Evolutionary conservation across 495 filamentous ascomycete genomes (phyloP), one percentile per base, ranked within the genome.

Genomic region (Hypoxylon cercidicola): DNA sequence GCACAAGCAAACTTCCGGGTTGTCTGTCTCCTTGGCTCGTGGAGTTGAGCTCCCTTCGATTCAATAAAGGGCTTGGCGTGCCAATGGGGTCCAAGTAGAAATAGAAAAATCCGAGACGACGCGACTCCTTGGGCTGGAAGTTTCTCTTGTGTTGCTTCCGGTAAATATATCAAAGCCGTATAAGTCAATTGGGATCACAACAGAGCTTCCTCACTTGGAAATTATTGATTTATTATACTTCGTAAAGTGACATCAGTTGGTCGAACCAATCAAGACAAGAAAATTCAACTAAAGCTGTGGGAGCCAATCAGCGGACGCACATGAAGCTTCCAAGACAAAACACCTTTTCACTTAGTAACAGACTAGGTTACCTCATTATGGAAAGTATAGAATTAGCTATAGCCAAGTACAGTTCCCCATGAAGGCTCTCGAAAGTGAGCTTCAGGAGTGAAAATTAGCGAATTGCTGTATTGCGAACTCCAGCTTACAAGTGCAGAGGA

Each of bases 281-380:
- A 55, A 66, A 60, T 60, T 48, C 55, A 41, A 51, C 62, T 66
- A 55, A 55, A 57, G 35, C 12, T 50, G 47, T 44, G 63, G 63
- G 51, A 66, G 25, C 63, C 63, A 66, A 66, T 66, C 63, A 61
- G 28, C 15, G 11, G 21, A 4, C 20, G 15, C 25, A 20, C 19
- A 16, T 6, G 37, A 60, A 28, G 32, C 48, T 48, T 21, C 32
- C 43, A 51, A 23, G 46, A 20, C 5, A n/a, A n/a, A n/a, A 64
- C 39, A 41, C 61, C 61, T 52, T 58, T 53, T 57, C 53, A 58
- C 51, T 47, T 39, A 21, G 18, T 13, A 41, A 16, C 15, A 41
- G 3, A 41, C 15, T 8, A 6, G n/a, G n/a, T n/a, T n/a, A n/a
- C n/a, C 39, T 16, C n/a, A n/a, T 15, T 41, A 16, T 41, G 39